A percentile compares a stretch with the other conserved stretches of the same genome.
Conservation (phyloP, 225 moss, liverwort and hornwort species). For the Sphagnum contortum region DNA sequence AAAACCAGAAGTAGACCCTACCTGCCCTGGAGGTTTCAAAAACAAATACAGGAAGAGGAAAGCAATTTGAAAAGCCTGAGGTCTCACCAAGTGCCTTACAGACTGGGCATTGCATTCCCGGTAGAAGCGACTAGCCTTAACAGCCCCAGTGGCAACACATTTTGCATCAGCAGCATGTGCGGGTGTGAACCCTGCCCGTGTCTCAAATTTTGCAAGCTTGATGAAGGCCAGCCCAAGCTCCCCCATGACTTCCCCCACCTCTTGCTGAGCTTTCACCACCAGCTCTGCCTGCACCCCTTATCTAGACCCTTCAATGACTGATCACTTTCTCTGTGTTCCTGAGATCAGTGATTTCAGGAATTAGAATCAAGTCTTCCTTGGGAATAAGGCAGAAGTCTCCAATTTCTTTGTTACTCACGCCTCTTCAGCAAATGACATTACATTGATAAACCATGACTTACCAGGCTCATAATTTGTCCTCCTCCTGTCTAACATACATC, state of each 20-base stretch:
- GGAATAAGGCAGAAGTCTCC: too few relatives aligned
- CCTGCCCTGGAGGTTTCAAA: too few relatives aligned
- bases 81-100: conserved; percentile 82
- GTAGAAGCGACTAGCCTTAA: conserved; percentile 92
- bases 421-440: too few relatives aligned
- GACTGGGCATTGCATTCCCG: conserved; percentile 88
- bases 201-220: conserved; percentile 95
- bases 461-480: too few relatives aligned
- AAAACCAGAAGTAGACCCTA: too few relatives aligned
- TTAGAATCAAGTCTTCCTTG: too few relatives aligned
- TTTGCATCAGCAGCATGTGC: conserved; percentile 70
- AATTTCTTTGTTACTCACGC: too few relatives aligned
- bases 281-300: conserved; percentile 68
- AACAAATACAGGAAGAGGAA: too few relatives aligned
- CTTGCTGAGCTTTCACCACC: conserved; percentile 90
- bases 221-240: conserved; percentile 89
- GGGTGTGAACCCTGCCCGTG: conserved; percentile 43
- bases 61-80: background rate
- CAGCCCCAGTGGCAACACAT: conserved; percentile 84
- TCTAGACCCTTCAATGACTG: background rate
- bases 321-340: background rate
- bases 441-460: too few relatives aligned
- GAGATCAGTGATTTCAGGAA: background rate
- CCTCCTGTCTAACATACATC: too few relatives aligned
- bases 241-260: conserved; percentile 98